Conservation (phyloP, 139 green algal species). For the Deuterostichococcus epilithicus region DNA sequence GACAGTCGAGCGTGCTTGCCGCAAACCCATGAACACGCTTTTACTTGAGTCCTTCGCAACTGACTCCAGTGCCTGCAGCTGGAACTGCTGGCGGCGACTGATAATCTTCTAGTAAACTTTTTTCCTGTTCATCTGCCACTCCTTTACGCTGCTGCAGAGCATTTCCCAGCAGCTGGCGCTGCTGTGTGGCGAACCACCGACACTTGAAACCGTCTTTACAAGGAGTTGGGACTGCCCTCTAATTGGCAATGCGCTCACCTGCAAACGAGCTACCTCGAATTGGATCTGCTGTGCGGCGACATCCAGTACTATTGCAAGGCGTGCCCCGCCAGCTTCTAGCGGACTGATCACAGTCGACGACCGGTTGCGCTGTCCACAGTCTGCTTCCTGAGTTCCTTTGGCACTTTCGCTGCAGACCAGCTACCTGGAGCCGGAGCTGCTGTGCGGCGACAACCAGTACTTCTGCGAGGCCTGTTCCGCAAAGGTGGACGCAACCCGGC, state of each 20-base stretch:
- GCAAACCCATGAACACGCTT: no score
- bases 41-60: no score
- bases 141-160: no score
- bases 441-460: constrained; percentile 84
- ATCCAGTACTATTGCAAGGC: constrained; percentile 82
- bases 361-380: background rate
- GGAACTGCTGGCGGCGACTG: background rate
- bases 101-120: background rate
- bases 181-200: no score
- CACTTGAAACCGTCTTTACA: no score
- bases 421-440: constrained; percentile 57
- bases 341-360: constrained; percentile 41
- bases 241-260: background rate
- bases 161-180: no score
- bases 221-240: no score
- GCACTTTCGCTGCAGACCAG: constrained; percentile 29
- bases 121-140: no score
- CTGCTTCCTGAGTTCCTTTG: background rate
- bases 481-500: constrained; percentile 69
- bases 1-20: no score
- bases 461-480: constrained; percentile 66
- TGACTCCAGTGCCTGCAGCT: background rate
- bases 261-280: constrained; percentile 42
- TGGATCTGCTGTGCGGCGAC: constrained; percentile 70
- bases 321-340: constrained; percentile 63